phyloP scores from a whole-genome alignment of 2,329 filamentous ascomycete species.

The Pseudonectria buxi region DNA sequence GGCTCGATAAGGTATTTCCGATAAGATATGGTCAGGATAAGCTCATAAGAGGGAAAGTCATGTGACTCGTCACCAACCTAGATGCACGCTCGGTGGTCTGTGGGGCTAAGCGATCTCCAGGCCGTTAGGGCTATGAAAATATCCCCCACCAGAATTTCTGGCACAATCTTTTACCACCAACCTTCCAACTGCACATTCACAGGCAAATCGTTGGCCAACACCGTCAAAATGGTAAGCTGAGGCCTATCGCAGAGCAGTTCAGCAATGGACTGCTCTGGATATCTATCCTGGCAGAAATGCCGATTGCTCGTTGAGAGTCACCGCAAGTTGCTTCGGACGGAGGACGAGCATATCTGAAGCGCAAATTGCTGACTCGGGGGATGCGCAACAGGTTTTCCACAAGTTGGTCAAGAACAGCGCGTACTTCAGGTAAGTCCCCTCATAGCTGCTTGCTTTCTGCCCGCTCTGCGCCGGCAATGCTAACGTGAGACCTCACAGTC shows the following conservation, averaged over 20 bases:
- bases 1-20: neutral
- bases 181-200: slow-evolving; percentile 30
- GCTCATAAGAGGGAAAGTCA: slow-evolving; percentile 7
- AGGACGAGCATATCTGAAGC: slow-evolving; percentile 71
- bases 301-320: slow-evolving; percentile 57
- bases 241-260: slow-evolving; percentile 26
- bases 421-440: slow-evolving; percentile 82
- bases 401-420: slow-evolving; percentile 96
- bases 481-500: slow-evolving; percentile 47
- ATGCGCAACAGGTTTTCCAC: slow-evolving; percentile 67
- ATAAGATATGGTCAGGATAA: slow-evolving; percentile 2
- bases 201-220: slow-evolving; percentile 41
- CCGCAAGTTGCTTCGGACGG: slow-evolving; percentile 97
- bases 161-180: slow-evolving; percentile 24
- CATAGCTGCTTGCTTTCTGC: neutral
- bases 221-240: slow-evolving; percentile 65
- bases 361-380: slow-evolving; percentile 99
- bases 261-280: slow-evolving; percentile 15
- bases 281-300: slow-evolving; percentile 37
- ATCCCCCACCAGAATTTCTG: slow-evolving; percentile 34
- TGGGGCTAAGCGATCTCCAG: slow-evolving; percentile 15
- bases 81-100: slow-evolving; percentile 9
- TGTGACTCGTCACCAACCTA: slow-evolving; percentile 36
- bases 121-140: slow-evolving; percentile 35
- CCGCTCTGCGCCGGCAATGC: slow-evolving; percentile 5